Evolutionary conservation across 2,329 filamentous ascomycete genomes (phyloP).

Genomic region (Aspergillus novoparasiticus): DNA sequence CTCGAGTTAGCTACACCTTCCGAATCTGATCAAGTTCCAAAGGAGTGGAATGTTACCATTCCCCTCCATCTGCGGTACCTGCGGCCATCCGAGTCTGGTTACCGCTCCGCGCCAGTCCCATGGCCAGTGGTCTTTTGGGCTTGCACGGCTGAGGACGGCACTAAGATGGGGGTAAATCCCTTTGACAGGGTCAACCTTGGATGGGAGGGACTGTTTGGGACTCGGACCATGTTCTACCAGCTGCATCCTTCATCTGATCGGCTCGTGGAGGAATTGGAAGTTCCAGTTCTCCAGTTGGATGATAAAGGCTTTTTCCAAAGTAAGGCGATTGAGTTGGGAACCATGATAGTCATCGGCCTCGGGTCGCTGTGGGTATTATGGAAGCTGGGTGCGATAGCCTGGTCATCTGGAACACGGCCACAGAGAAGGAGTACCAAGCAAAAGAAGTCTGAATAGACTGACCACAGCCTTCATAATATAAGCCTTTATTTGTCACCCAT

Average conservation of each 20-base stretch:
- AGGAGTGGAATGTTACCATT: constrained; percentile 52
- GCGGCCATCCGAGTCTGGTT: constrained; percentile 59
- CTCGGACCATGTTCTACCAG: constrained; percentile 82
- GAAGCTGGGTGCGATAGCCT: constrained; percentile 51
- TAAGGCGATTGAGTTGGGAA: constrained; percentile 55
- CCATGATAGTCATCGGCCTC: constrained; percentile 59
- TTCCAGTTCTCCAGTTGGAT: constrained; percentile 66
- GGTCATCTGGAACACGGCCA: constrained; percentile 24
- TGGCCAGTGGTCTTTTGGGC: constrained; percentile 91
- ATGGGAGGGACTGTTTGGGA: constrained; percentile 78
- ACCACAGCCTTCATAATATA: constrained; percentile 1
- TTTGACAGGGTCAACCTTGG: constrained; percentile 86
- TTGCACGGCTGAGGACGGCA: constrained; percentile 63
- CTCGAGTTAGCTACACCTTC: constrained; percentile 68
- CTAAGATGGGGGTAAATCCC: constrained; percentile 73
- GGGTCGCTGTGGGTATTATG: constrained; percentile 72
- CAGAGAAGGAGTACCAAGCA: constrained; percentile 13
- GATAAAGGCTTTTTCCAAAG: constrained; percentile 44
- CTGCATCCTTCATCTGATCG: constrained; percentile 54
- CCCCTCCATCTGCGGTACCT: constrained; percentile 88
- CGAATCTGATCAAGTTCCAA: constrained; percentile 6
- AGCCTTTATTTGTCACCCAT: constrained; percentile 5
- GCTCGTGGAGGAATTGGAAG: constrained; percentile 59
- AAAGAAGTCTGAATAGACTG: constrained; percentile 31
- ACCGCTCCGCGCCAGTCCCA: constrained; percentile 63